Conservation (phyloP, 2,329 filamentous ascomycete genomes). For the Pseudocercospora eumusae region DNA sequence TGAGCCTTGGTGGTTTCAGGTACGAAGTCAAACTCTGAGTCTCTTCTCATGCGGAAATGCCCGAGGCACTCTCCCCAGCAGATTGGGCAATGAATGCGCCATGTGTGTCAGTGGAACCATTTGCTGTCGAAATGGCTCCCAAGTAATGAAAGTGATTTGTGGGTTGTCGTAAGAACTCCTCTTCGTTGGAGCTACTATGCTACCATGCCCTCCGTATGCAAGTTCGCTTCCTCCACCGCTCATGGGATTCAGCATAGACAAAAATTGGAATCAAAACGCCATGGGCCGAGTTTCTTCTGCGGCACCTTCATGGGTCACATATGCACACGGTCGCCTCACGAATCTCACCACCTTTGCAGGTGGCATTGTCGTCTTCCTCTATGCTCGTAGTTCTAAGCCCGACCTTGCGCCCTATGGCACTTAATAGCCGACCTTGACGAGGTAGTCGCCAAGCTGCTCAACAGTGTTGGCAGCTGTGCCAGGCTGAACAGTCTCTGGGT, state of each 20-base stretch:
- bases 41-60: neutral
- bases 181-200: constrained; percentile 18
- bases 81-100: neutral
- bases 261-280: constrained; percentile 17
- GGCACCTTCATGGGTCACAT: constrained; percentile 28
- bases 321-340: constrained; percentile 24
- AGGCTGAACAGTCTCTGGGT: constrained; percentile 71
- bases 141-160: neutral
- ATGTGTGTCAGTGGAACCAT: neutral
- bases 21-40: neutral
- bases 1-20: neutral
- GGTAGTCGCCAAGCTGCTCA: constrained; percentile 83
- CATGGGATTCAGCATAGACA: constrained; percentile 12
- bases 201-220: constrained; percentile 18
- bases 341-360: neutral
- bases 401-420: neutral
- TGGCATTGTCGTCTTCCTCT: neutral
- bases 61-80: neutral
- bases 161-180: constrained; percentile 2
- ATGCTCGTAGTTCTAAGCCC: constrained; percentile 3
- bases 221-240: constrained; percentile 11
- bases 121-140: neutral
- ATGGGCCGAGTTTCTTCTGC: constrained; percentile 12
- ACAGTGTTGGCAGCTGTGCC: constrained; percentile 77
- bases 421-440: constrained; percentile 74